Base-by-base conservation (phyloP, 441 rosid species). In the Erodium moschatum region DNA sequence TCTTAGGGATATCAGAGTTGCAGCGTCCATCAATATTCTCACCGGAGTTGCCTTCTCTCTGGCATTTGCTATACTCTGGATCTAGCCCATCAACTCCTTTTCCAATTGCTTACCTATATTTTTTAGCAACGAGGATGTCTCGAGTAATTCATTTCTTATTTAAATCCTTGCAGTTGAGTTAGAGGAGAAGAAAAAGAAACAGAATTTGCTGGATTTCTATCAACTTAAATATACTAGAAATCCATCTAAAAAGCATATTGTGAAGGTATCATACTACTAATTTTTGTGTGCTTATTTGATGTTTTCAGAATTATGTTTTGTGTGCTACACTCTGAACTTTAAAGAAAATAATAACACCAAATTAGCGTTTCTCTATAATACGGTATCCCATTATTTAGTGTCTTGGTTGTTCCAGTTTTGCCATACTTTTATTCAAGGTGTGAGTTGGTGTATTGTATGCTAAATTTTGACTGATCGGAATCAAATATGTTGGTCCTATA, bases 121-220 rank as follows among this genome's bases (percentile, higher is more conserved):
- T 18, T 6, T 18, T 7, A 18, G 12, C 29, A 60, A 19, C 19
- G 64, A 18, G 11, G 31, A 18, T 60, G 19, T 20, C 56, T 60
- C 48, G n/a, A 2, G 56, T 50, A 13, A 1, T 13, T 50, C 15
- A 11, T 46, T 46, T 50, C 16, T 50, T 50, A 50, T 50, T 19
- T 33, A 15, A 15, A 35, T 50, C 46, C 33, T 65, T 75, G 69
- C 77, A 94, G 99, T 90, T 88, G 64, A 91, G 91, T 94, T 94
- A 66, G 65, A 77, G 68, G 83, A 82, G 81, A 94, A 75, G 85
- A 76, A 85, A 70, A 87, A 70, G 16, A 62, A 80, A 82, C 92
- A 83, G 83, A 94, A 94, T 69, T 91, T 96, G 99, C 91, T 88
- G 65, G 97, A 83, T 75, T 94, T 87, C 70, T 83, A 88, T 74